Percentiles rank a stretch among this genome's conserved stretches.
Evolutionary conservation across 345 rosid genomes (phyloP).

Genomic region (Mallotus nudiflorus): DNA sequence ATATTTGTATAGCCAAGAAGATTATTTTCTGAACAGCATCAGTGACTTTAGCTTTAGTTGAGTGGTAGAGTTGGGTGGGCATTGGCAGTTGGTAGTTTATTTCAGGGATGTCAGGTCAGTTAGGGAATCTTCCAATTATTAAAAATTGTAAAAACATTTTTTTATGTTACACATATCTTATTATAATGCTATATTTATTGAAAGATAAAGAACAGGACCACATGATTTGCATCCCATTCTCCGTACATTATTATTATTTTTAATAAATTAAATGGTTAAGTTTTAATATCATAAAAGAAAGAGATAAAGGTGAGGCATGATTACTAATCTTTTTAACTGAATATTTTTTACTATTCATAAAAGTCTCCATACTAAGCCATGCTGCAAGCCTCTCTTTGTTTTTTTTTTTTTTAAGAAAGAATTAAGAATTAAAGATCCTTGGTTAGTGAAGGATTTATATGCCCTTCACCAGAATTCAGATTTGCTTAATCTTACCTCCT

Average conservation of each 20-base stretch:
- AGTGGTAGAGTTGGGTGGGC: conserved; percentile 22
- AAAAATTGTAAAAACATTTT: neutral
- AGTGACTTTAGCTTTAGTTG: neutral
- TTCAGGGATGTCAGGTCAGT: conserved; percentile 21
- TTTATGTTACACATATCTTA: conserved; percentile 1
- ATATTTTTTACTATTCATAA: too few relatives aligned
- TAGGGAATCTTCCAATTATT: conserved; percentile 22
- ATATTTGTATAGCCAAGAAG: neutral
- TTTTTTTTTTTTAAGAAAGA: neutral
- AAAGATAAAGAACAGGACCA: conserved; percentile 17
- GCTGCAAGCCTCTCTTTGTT: too few relatives aligned
- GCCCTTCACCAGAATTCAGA: neutral
- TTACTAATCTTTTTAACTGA: too few relatives aligned
- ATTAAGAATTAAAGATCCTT: neutral
- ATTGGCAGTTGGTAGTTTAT: conserved; percentile 42
- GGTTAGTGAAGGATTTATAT: neutral
- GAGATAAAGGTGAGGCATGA: too few relatives aligned
- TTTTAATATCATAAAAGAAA: too few relatives aligned
- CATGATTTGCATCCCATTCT: conserved; percentile 35
- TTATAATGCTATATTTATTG: neutral
- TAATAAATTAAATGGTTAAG: too few relatives aligned
- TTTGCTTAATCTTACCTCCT: conserved; percentile 13
- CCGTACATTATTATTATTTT: conserved; percentile 19
- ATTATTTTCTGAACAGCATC: too few relatives aligned
- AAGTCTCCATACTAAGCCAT: too few relatives aligned